A percentile compares a stretch with the other conserved stretches of the same genome.
phyloP scores from a whole-genome alignment of 2,329 filamentous ascomycete species.

The Orbilia javanica region DNA sequence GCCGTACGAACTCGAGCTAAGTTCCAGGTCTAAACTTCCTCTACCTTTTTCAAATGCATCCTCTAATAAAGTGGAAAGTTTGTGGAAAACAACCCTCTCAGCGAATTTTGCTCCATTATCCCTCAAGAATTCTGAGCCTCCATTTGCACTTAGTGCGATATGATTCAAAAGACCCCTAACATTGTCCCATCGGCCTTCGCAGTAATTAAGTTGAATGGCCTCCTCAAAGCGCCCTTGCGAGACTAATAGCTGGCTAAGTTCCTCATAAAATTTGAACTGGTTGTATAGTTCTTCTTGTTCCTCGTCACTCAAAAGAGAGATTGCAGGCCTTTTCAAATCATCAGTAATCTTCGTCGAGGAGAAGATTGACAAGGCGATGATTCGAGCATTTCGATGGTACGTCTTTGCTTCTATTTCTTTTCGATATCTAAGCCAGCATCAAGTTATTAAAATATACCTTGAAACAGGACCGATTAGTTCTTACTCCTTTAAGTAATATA shows the following conservation, averaged over 20 bases:
- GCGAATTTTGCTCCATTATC: background rate
- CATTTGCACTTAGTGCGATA: background rate
- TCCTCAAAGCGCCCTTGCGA: conserved; percentile 14
- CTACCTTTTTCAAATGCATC: background rate
- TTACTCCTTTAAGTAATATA: conserved; percentile 11
- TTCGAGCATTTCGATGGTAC: background rate
- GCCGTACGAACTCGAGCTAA: too few relatives aligned
- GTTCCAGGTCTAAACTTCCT: background rate
- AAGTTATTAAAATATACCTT: background rate
- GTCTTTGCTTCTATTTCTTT: background rate
- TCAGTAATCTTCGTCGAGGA: background rate
- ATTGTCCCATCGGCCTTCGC: conserved; percentile 4
- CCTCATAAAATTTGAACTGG: conserved; percentile 23
- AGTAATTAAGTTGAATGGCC: conserved; percentile 19
- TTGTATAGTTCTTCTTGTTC: conserved; percentile 27
- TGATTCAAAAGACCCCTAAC: background rate
- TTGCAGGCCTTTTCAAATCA: conserved; percentile 13
- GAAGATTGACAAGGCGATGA: conserved; percentile 7
- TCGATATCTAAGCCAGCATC: background rate
- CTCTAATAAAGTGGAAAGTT: background rate
- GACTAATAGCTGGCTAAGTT: conserved; percentile 6
- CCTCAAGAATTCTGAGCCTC: background rate
- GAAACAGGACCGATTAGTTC: background rate
- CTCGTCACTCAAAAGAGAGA: conserved; percentile 8
- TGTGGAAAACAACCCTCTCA: conserved; percentile 12